Conservation (phyloP, 495 filamentous ascomycete species). For the Penicillium pulvis region DNA sequence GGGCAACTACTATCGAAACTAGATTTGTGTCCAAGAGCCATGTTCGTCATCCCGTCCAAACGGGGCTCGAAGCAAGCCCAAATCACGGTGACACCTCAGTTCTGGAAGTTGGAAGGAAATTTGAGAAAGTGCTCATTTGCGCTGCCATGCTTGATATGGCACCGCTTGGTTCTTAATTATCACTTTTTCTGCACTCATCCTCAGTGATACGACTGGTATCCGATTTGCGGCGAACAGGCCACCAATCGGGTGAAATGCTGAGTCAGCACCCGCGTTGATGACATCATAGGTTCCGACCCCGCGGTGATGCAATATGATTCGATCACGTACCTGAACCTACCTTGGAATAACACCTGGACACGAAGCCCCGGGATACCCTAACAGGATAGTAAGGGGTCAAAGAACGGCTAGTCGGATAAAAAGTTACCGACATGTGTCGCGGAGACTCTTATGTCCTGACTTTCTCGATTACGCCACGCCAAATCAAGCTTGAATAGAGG, state of each 20-base stretch:
- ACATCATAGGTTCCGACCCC: neutral
- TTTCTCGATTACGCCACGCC: neutral
- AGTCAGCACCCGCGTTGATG: neutral
- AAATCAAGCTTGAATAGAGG: neutral
- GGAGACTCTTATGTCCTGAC: neutral
- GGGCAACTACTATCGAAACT: neutral
- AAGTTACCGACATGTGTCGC: neutral
- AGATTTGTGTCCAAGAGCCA: neutral
- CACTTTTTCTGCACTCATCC: neutral
- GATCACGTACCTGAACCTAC: neutral
- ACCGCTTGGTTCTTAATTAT: neutral
- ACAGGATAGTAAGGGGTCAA: neutral
- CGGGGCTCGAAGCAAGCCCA: neutral
- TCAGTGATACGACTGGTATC: too few relatives aligned
- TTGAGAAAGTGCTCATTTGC: neutral
- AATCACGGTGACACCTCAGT: neutral
- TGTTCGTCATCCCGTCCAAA: neutral
- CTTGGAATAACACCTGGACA: neutral
- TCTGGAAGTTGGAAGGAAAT: neutral
- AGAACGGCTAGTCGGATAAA: neutral
- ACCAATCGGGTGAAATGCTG: neutral
- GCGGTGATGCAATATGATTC: neutral
- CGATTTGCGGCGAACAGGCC: neutral
- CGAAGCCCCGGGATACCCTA: neutral
- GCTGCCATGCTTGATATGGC: neutral